Evolutionary conservation across 1,284 basidiomycete species (phyloP).

Genomic region (Pisolithus thermaeus): DNA sequence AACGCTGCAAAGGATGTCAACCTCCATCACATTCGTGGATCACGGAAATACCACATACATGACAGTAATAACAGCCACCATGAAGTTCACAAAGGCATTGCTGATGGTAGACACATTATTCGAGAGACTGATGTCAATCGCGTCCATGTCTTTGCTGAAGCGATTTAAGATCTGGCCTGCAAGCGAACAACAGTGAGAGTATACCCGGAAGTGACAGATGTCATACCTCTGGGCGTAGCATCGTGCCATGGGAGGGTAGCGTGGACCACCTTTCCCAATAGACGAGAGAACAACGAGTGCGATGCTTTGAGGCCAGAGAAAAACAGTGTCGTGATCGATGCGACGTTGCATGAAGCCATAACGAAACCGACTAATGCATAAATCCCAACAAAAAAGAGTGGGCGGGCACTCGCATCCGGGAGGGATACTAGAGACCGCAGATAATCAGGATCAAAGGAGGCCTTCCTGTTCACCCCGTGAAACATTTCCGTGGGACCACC

Average conservation of each 20-base stretch:
- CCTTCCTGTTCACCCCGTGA: no score
- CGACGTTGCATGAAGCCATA: slow-evolving; percentile 32
- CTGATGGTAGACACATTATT: neutral
- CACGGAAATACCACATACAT: neutral
- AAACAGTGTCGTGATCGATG: slow-evolving; percentile 36
- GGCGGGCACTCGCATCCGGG: slow-evolving; percentile 41
- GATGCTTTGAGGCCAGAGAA: slow-evolving; percentile 47
- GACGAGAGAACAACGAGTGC: slow-evolving; percentile 35
- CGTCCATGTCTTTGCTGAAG: slow-evolving; percentile 62
- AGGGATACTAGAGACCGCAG: slow-evolving; percentile 15
- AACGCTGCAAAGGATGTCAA: slow-evolving; percentile 21
- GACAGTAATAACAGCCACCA: slow-evolving; percentile 24
- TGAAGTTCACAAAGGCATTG: slow-evolving; percentile 60
- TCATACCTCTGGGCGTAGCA: slow-evolving; percentile 40
- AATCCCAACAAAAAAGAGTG: slow-evolving; percentile 46
- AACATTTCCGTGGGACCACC: neutral
- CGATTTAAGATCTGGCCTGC: slow-evolving; percentile 59
- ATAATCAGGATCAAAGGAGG: neutral
- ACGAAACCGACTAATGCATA: slow-evolving; percentile 41
- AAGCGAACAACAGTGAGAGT: neutral
- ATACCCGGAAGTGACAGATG: neutral
- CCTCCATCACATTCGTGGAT: neutral
- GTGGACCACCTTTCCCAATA: slow-evolving; percentile 40
- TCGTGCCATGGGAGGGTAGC: slow-evolving; percentile 53
- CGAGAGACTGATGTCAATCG: slow-evolving; percentile 36